Percentiles rank a stretch among this genome's conserved stretches.
phyloP scores from a whole-genome alignment of 1,284 basidiomycete genomes.

The Coriolopsis trogii region DNA sequence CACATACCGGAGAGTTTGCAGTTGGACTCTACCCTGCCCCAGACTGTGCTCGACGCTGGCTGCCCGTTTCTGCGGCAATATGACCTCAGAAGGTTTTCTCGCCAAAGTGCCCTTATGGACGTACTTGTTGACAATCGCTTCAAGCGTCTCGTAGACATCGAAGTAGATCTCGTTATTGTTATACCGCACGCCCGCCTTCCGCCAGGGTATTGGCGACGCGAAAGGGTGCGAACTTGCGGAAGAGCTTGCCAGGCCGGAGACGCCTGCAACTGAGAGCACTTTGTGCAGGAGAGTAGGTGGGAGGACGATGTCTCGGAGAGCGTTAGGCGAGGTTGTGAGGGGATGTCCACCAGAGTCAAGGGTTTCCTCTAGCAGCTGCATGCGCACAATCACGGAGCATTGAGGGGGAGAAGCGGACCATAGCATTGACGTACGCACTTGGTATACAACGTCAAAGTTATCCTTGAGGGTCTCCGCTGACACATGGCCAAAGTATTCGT shows the following conservation, averaged over 20 bases:
- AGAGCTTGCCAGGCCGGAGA: slow-evolving; percentile 45
- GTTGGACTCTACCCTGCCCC: slow-evolving; percentile 84
- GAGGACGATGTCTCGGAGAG: slow-evolving; percentile 90
- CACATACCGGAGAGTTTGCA: slow-evolving; percentile 74
- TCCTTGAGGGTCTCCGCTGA: slow-evolving; percentile 81
- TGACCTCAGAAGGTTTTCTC: neutral
- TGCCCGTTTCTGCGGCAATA: slow-evolving; percentile 65
- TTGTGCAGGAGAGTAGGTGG: slow-evolving; percentile 87
- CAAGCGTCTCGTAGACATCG: slow-evolving; percentile 86
- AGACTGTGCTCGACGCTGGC: slow-evolving; percentile 71
- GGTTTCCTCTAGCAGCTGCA: slow-evolving; percentile 91
- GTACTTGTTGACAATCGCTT: slow-evolving; percentile 83
- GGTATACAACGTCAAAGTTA: slow-evolving; percentile 96
- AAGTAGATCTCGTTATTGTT: slow-evolving; percentile 94
- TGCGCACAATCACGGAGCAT: neutral
- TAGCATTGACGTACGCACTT: slow-evolving; percentile 50
- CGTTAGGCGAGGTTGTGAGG: slow-evolving; percentile 91
- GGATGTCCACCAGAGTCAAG: slow-evolving; percentile 92
- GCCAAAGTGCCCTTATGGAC: slow-evolving; percentile 28
- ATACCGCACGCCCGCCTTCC: slow-evolving; percentile 84
- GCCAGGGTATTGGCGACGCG: slow-evolving; percentile 93
- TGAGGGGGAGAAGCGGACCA: neutral
- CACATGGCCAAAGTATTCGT: slow-evolving; percentile 84
- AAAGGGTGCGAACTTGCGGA: slow-evolving; percentile 65
- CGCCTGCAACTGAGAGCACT: slow-evolving; percentile 56